A percentile compares a stretch with the other conserved stretches of the same genome.
phyloP scores from a whole-genome alignment of 805 yeast species.

The Kodamaea lidongshanica region DNA sequence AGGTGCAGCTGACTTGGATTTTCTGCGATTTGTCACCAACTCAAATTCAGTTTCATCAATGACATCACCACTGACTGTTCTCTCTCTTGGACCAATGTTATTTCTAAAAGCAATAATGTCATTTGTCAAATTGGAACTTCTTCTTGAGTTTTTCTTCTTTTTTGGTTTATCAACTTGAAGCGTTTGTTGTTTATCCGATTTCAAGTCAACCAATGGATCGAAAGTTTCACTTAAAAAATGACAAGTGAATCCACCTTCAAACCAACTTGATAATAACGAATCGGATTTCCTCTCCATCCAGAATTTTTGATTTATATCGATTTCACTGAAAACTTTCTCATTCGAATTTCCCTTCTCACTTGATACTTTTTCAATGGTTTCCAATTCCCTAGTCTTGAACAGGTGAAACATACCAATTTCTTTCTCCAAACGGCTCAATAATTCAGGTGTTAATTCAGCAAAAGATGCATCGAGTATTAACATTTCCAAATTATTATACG shows the following conservation, averaged over 20 bases:
- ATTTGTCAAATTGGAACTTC: constrained; percentile 18
- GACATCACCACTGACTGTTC: constrained; percentile 12
- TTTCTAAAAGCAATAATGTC: constrained; percentile 23
- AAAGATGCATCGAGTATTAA: constrained; percentile 44
- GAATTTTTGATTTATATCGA: background rate
- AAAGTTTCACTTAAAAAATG: constrained; percentile 24
- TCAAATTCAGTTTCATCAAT: constrained; percentile 22
- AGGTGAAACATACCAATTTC: constrained; percentile 22
- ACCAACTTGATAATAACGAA: too few species aligned
- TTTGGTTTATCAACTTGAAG: constrained; percentile 13
- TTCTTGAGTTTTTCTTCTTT: constrained; percentile 18
- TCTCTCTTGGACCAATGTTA: constrained; percentile 14
- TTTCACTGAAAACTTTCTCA: background rate
- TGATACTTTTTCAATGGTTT: too few species aligned
- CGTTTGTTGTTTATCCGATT: constrained; percentile 12
- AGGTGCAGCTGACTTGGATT: constrained; percentile 9
- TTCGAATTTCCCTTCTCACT: too few species aligned
- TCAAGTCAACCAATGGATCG: constrained; percentile 32
- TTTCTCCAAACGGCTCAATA: constrained; percentile 22
- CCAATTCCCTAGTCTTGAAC: constrained; percentile 18
- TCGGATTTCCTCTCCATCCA: constrained; percentile 20
- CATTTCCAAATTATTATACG: constrained; percentile 58
- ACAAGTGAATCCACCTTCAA: too few species aligned
- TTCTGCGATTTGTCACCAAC: constrained; percentile 17
- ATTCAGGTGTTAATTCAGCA: constrained; percentile 21